A percentile compares a stretch with the other conserved stretches of the same genome.
These are phyloP conservation scores for Solanum piurae DNA, from an alignment of 257 asterid genomes.

Conservation along the genomic window DNA sequence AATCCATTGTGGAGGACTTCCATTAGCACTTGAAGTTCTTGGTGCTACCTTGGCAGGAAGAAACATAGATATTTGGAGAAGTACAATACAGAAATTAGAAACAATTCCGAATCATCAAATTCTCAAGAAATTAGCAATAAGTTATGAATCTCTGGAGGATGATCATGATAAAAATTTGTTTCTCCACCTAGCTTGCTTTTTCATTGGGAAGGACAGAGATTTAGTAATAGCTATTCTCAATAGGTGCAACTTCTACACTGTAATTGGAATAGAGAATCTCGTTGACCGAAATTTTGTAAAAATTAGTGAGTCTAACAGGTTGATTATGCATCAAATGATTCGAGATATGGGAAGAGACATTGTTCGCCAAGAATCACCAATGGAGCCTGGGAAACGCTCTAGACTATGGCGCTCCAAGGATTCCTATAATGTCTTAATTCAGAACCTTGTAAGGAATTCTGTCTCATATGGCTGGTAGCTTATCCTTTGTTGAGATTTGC, in stretches of 20 bases:
- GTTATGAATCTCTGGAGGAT: constrained; percentile 4
- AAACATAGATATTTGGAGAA: not conserved
- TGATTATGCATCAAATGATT: constrained; percentile 4
- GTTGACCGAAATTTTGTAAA: not conserved
- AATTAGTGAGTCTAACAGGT: not conserved
- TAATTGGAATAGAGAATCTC: constrained; percentile 5
- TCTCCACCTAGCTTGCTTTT: constrained; percentile 5
- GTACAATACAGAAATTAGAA: constrained; percentile 3
- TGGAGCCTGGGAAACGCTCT: constrained; percentile 5
- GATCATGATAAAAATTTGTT: constrained; percentile 4
- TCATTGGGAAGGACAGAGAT: constrained; percentile 1
- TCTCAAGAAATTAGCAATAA: not conserved
- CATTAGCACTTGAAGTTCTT: constrained; percentile 11
- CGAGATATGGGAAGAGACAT: constrained; percentile 10
- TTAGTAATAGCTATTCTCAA: not conserved
- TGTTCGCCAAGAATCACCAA: constrained; percentile 9
- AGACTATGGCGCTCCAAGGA: constrained; percentile 8
- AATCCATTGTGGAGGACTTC: constrained; percentile 8
- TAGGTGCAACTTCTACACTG: constrained; percentile 1
- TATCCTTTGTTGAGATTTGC: not conserved
- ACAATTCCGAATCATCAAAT: constrained; percentile 2
- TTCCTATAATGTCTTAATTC: not conserved
- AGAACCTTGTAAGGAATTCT: not conserved
- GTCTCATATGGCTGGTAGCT: not conserved
- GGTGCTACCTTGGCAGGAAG: constrained; percentile 5